Evolutionary conservation across 176 grass and related monocot species (phyloP).

Genomic region (Carex scoparia): DNA sequence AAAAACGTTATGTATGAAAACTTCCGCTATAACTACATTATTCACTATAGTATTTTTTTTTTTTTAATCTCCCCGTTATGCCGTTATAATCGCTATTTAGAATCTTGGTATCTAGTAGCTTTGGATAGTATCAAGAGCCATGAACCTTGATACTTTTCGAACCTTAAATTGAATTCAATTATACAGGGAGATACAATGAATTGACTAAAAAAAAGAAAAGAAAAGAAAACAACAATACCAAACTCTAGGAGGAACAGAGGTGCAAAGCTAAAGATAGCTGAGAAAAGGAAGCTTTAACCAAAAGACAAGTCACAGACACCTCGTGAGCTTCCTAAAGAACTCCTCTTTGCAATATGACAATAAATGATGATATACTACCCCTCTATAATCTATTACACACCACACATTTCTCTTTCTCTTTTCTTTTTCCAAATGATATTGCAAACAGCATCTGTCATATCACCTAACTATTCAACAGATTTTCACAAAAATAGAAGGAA

Average conservation of each 20-base stretch:
- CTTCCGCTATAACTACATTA: too few species aligned
- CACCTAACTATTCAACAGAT: background rate
- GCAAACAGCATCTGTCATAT: background rate
- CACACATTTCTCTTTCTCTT: background rate
- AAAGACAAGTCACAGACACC: conserved; percentile 3
- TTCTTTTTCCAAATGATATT: background rate
- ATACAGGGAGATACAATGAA: background rate
- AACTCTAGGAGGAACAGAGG: background rate
- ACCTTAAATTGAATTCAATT: background rate
- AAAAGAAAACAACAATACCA: background rate
- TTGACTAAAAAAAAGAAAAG: background rate
- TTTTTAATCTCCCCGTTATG: too few species aligned
- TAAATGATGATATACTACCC: conserved; percentile 6
- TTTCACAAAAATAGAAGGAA: background rate
- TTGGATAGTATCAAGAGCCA: background rate
- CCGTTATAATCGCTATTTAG: too few species aligned
- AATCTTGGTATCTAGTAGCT: background rate
- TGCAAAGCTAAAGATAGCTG: background rate
- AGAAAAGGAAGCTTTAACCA: conserved; percentile 14
- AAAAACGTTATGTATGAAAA: too few species aligned
- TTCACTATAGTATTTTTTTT: too few species aligned
- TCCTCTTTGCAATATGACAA: background rate
- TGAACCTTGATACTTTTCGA: background rate
- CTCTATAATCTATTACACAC: conserved; percentile 2
- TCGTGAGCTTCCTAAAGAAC: background rate